Evolutionary conservation across 176 grass and related monocot genomes (phyloP).

Genomic region (Musa troglodytarum): DNA sequence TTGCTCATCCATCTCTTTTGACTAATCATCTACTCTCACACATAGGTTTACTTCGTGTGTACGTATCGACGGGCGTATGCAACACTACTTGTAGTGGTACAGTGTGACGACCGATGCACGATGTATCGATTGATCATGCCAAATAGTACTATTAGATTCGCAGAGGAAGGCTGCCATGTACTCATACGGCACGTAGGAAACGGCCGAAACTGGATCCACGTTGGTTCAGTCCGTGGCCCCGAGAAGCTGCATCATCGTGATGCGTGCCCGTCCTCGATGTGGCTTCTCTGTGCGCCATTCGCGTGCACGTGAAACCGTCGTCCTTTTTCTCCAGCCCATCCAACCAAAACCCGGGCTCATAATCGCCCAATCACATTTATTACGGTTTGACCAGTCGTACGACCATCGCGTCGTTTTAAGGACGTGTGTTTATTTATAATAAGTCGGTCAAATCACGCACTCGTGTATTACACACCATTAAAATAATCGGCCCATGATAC

Average conservation of each 20-base stretch:
- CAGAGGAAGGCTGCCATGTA: not conserved
- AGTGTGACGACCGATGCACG: too few relatives aligned
- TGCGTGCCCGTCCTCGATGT: not conserved
- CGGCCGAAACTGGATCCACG: not conserved
- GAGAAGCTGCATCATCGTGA: not conserved
- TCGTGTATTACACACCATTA: not conserved
- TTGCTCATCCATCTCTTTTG: too few relatives aligned
- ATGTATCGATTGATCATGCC: too few relatives aligned
- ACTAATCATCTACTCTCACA: too few relatives aligned
- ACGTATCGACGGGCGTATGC: too few relatives aligned
- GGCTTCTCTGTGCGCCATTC: not conserved
- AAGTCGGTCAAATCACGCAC: not conserved
- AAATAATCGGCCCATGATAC: not conserved
- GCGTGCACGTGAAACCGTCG: not conserved
- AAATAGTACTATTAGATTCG: too few relatives aligned
- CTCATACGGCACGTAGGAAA: not conserved
- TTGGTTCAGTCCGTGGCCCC: not conserved
- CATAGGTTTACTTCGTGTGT: too few relatives aligned
- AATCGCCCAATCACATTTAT: not conserved
- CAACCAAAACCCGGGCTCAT: not conserved
- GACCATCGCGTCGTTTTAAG: not conserved
- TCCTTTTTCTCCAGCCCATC: not conserved
- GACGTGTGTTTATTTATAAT: not conserved
- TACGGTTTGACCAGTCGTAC: not conserved
- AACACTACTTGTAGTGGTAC: too few relatives aligned